Conservation (phyloP, 768 basidiomycete species). For the Fomitopsis pulvina region DNA sequence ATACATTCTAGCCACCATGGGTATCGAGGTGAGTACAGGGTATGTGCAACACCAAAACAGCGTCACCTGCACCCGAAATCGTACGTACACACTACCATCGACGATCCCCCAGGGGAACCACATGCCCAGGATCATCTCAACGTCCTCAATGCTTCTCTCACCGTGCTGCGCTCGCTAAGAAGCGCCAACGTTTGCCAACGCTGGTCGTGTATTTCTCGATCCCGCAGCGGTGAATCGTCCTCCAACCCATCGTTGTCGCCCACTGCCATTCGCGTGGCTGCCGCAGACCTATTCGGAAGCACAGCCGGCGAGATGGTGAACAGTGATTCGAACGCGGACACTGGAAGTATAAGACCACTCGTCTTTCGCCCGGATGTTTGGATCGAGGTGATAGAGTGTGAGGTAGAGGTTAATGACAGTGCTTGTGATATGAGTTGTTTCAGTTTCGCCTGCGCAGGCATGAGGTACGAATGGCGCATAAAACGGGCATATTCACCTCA, state of each 20-base stretch:
- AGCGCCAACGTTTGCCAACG: constrained; percentile 76
- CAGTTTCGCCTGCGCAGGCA: constrained; percentile 54
- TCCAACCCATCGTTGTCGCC: constrained; percentile 47
- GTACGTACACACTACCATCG: background rate
- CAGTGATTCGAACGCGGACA: constrained; percentile 68
- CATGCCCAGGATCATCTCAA: constrained; percentile 10
- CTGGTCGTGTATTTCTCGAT: constrained; percentile 53
- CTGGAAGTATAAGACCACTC: constrained; percentile 42
- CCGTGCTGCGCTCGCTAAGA: constrained; percentile 64
- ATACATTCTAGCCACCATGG: background rate
- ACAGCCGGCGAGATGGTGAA: constrained; percentile 73
- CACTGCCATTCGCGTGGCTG: constrained; percentile 62
- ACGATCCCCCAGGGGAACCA: background rate
- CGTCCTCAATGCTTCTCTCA: constrained; percentile 50
- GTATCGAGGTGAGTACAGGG: background rate
- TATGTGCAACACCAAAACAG: background rate
- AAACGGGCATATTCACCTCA: constrained; percentile 43
- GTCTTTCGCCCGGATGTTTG: constrained; percentile 42
- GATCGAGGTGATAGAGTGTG: constrained; percentile 73
- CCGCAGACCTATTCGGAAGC: constrained; percentile 73
- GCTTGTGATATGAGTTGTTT: constrained; percentile 82
- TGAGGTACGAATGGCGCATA: background rate
- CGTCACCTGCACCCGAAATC: constrained; percentile 2
- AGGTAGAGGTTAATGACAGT: constrained; percentile 67
- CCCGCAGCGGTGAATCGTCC: constrained; percentile 49